Conservation (phyloP, 1,284 basidiomycete species). For the Ustilago esculenta region DNA sequence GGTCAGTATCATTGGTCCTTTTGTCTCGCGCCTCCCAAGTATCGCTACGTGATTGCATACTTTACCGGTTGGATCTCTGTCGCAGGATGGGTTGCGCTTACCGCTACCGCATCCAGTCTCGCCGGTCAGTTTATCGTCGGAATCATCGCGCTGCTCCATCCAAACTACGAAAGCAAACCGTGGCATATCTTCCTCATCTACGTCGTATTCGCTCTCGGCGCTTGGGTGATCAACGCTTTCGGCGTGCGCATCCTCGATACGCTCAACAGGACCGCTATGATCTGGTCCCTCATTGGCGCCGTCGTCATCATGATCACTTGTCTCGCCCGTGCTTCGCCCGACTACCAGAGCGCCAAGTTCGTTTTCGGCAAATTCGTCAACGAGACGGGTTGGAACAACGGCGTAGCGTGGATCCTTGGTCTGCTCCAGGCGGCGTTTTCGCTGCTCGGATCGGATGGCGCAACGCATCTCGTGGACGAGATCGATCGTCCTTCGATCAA, state of each 20-base stretch:
- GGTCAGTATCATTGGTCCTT: constrained; percentile 69
- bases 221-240: constrained; percentile 58
- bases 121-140: constrained; percentile 66
- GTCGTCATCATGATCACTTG: constrained; percentile 68
- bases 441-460: constrained; percentile 63
- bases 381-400: constrained; percentile 69
- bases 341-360: constrained; percentile 68
- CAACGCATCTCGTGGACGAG: constrained; percentile 73
- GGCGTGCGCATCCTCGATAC: constrained; percentile 45
- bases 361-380: constrained; percentile 69
- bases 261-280: constrained; percentile 36
- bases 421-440: constrained; percentile 69
- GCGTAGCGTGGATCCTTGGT: constrained; percentile 69
- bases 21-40: constrained; percentile 59
- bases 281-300: constrained; percentile 68
- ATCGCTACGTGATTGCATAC: constrained; percentile 58
- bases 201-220: constrained; percentile 47
- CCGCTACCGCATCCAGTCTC: constrained; percentile 59
- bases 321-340: constrained; percentile 63
- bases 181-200: constrained; percentile 62
- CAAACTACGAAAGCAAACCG: constrained; percentile 56
- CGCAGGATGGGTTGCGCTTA: constrained; percentile 68
- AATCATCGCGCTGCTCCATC: constrained; percentile 66
- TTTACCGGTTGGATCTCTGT: constrained; percentile 55
- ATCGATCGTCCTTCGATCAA: constrained; percentile 73